A percentile compares a stretch with the other conserved stretches of the same genome.
These are phyloP conservation scores for Globisporangium polare DNA, from an alignment of 352 stramenopile genomes.

Conservation along the genomic window DNA sequence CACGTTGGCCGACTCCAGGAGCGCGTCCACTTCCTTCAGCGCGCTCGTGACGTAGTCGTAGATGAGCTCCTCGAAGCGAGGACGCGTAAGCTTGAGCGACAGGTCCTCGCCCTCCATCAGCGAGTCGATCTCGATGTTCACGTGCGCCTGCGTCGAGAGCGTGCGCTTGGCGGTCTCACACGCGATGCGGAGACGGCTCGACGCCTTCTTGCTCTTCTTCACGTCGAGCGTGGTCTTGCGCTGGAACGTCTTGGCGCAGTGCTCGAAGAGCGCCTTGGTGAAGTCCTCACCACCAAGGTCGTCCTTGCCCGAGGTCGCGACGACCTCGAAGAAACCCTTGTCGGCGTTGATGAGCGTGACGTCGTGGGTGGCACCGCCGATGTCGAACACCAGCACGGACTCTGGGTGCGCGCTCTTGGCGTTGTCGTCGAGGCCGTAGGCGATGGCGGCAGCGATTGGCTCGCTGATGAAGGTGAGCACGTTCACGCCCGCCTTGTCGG, in stretches of 20 bases:
- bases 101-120: conserved; percentile 98
- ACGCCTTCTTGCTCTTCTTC: conserved; percentile 90
- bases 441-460: conserved; percentile 96
- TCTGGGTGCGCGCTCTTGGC: conserved; percentile 84
- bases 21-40: conserved; percentile 88
- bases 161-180: conserved; percentile 97
- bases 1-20: conserved; percentile 70
- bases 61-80: conserved; percentile 95
- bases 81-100: conserved; percentile 95
- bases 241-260: conserved; percentile 96
- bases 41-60: conserved; percentile 91
- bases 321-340: conserved; percentile 98
- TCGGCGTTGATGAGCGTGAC: conserved; percentile 96
- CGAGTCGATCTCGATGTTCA: conserved; percentile 97
- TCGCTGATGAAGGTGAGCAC: conserved; percentile 98
- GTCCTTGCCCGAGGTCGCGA: conserved; percentile 95
- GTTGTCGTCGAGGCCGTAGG: conserved; percentile 97
- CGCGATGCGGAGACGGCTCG: conserved; percentile 92
- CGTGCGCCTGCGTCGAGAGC: conserved; percentile 94
- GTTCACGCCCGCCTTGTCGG: conserved; percentile 90
- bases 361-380: conserved; percentile 97
- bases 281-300: conserved; percentile 96
- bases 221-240: conserved; percentile 93
- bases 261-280: conserved; percentile 95
- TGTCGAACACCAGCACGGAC: conserved; percentile 98